Evolutionary conservation across 345 rosid genomes (phyloP), one percentile per base, ranked within the genome.

Genomic region (Citrus cavaleriei): DNA sequence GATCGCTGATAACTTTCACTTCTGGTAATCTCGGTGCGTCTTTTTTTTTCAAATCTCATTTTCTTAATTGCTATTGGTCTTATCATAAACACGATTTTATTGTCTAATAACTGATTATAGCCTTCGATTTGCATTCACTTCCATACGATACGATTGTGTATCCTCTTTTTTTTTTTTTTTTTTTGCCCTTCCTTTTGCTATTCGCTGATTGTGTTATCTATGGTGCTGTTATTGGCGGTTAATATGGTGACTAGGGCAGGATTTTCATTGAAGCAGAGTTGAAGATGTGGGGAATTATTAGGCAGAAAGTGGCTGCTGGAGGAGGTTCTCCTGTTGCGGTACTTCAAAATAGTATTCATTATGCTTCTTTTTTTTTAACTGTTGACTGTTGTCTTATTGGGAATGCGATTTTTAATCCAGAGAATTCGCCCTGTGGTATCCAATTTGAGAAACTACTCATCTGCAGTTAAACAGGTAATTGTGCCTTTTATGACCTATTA

Each of bases 381-480:
- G 27, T 3, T 59, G 1, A 30, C 42, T 35, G 4, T 63, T 3
- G 35, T 51, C 24, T 28, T 6, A 30, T 37, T 1, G 24, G 12
- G 0, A 70, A 51, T 79, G 65, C 22, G 2, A 28, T 67, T 42
- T 55, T 55, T 4, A 21, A 59, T 86, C 27, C 85, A 85, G 58
- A 83, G 85, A 80, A 81, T 90, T 80, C 97, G 89, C 2, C 89
- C 91, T 27, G 91, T 84, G 10, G 76, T 74, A 18, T 79, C 83
- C 70, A 83, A 87, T 22, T 84, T 83, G 58, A 90, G 95, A 81
- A 85, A 86, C 75, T 90, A 87, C 77, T 88, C 98, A 18, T 86
- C 95, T 74, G 91, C 88, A 7, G 83, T 87, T 0, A 95, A 92
- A 86, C 90, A 91, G 94, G 98, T 93, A 71, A 74, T 37, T 42